These are phyloP conservation scores for Daldinia sp. DNA, from an alignment of 2,329 filamentous ascomycete species.

Conservation along the genomic window DNA sequence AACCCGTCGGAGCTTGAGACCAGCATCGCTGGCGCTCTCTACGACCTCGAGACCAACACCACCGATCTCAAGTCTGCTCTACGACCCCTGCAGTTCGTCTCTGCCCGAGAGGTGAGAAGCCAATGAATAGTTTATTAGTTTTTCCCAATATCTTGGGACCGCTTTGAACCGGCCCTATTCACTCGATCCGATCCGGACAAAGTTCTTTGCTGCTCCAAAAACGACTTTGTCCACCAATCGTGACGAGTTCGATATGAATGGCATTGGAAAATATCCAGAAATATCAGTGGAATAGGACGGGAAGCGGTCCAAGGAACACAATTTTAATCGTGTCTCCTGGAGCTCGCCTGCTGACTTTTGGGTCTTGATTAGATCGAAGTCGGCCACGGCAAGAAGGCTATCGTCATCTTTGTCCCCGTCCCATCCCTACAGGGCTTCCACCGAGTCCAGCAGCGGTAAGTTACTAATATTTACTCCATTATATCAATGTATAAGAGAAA, in stretches of 20 bases:
- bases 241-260: conserved; percentile 41
- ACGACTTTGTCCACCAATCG: conserved; percentile 41
- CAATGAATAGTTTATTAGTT: conserved; percentile 30
- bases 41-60: conserved; percentile 99
- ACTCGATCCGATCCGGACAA: conserved; percentile 40
- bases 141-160: conserved; percentile 34
- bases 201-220: conserved; percentile 27
- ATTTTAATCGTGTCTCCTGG: conserved; percentile 64
- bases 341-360: conserved; percentile 81
- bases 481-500: background rate
- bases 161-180: conserved; percentile 48
- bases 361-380: conserved; percentile 92
- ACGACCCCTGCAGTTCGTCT: conserved; percentile 98
- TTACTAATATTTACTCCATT: too few relatives aligned
- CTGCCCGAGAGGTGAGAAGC: conserved; percentile 96
- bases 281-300: conserved; percentile 74
- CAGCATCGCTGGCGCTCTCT: conserved; percentile 95
- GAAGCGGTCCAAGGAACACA: conserved; percentile 78
- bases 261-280: conserved; percentile 42
- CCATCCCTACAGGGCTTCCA: conserved; percentile 98
- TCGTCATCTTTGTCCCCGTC: conserved; percentile 99
- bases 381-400: conserved; percentile 99
- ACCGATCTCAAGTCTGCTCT: conserved; percentile 96
- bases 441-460: conserved; percentile 99
- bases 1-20: conserved; percentile 98